Percentiles rank a stretch among this genome's conserved stretches.
phyloP scores from a whole-genome alignment of 2,329 filamentous ascomycete species.

The Aspergillus bombycis region DNA sequence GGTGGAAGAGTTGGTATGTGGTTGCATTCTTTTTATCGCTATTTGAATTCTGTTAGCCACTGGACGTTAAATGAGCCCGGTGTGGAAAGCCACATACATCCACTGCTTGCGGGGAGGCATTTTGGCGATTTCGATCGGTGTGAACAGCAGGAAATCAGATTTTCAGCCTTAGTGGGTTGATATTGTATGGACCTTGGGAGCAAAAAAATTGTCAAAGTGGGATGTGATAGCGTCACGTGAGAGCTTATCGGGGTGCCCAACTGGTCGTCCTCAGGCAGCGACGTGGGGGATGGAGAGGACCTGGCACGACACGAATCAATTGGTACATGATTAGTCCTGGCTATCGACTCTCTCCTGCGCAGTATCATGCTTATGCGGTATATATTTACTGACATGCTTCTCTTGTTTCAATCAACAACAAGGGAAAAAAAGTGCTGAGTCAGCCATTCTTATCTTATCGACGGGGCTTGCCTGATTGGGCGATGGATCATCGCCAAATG shows the following conservation, averaged over 20 bases:
- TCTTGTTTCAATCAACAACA: not conserved
- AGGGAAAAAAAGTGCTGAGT: conserved; percentile 24
- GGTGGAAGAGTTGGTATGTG: conserved; percentile 92
- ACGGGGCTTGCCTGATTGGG: conserved; percentile 23
- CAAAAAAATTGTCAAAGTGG: conserved; percentile 19
- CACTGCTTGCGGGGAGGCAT: conserved; percentile 77
- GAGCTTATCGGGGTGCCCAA: conserved; percentile 28
- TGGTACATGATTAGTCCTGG: not conserved
- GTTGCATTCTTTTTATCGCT: conserved; percentile 89
- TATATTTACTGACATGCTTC: not conserved
- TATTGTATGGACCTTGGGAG: conserved; percentile 4
- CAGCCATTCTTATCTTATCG: conserved; percentile 30
- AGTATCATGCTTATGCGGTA: not conserved
- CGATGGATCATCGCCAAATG: conserved; percentile 8
- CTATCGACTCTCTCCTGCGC: not conserved
- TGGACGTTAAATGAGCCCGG: not conserved
- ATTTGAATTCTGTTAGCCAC: conserved; percentile 32
- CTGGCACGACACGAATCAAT: not conserved
- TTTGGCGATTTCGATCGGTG: conserved; percentile 39
- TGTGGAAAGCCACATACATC: conserved; percentile 59
- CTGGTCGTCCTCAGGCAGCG: not conserved
- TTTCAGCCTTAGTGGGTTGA: not conserved
- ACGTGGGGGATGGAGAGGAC: not conserved
- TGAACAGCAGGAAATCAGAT: not conserved
- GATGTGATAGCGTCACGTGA: conserved; percentile 34